Evolutionary conservation across 202 grass and related monocot genomes (phyloP), one percentile per base, ranked within the genome.

Genomic region (Sporobolus alterniflorus): DNA sequence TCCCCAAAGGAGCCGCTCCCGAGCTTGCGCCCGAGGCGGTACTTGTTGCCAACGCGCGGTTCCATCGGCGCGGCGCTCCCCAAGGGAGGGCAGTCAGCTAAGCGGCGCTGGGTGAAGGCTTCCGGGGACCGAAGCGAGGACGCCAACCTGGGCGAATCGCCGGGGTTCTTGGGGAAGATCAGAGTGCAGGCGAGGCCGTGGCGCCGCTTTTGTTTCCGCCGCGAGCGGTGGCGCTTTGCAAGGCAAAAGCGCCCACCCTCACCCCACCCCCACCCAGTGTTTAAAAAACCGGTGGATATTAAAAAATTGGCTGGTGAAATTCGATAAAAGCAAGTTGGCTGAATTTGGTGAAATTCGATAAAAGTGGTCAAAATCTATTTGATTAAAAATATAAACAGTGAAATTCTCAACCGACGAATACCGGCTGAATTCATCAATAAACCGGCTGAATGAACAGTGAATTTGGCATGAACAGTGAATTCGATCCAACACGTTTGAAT

Each of bases 1-100:
- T 96, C 93, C 67, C 90, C 93, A 83, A 96, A 96, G 13, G 93
- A 96, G 18, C 93, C 93, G 67, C 93, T 96, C 34, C 93, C 93
- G 56, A 96, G 89, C 90, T 91, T 96, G 82, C 93, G 93, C 48
- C 90, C 93, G 26, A 96, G 88, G 32, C 90, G 90, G 79, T 85
- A 96, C 88, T 96, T 96, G 85, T 78, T 96, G 55, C 85, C 93
- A 15, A 96, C 90, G 61, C 93, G 90, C 84, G 93, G 93, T 72
- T 96, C 93, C 93, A 96, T 96, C 67, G 21, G 70, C 81, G 24
- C 80, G 18, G 57, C 54, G 33, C 49, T 17, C 21, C 34, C 26
- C 44, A 5, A 47, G 22, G 28, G 50, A 9, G 12, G n/a, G 47
- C 47, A 18, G 57, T 60, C 11, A 43, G 10, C 79, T 83, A 83